phyloP scores from a whole-genome alignment of 257 asterid genomes.

The Paraleonurus japonicus region DNA sequence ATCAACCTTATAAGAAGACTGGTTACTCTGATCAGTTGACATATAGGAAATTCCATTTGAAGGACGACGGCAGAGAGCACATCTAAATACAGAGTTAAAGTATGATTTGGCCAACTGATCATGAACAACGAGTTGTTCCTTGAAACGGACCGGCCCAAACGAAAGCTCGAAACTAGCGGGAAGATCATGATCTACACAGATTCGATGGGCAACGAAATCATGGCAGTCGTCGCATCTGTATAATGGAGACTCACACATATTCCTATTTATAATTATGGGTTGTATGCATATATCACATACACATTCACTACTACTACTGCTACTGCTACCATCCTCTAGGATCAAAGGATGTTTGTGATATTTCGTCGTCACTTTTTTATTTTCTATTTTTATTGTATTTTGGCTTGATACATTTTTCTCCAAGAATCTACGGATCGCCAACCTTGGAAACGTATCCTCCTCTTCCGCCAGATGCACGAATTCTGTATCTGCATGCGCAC shows the following conservation, averaged over 20 bases:
- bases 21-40: too few species aligned
- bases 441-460: not conserved
- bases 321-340: not conserved
- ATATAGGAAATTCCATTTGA: not conserved
- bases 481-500: not conserved
- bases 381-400: not conserved
- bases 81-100: not conserved
- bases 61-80: not conserved
- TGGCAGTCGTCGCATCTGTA: not conserved
- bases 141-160: not conserved
- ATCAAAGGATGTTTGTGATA: not conserved
- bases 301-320: not conserved
- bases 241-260: too few species aligned
- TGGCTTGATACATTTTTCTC: not conserved
- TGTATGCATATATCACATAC: conserved; percentile 1
- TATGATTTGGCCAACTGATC: not conserved
- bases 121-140: not conserved
- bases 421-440: not conserved
- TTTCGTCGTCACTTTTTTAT: not conserved
- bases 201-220: not conserved
- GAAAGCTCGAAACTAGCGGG: not conserved
- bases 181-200: not conserved
- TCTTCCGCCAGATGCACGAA: not conserved
- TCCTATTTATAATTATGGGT: not conserved
- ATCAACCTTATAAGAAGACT: too few species aligned